phyloP scores from a whole-genome alignment of 2,329 filamentous ascomycete species.

The Aureobasidium sp. region DNA sequence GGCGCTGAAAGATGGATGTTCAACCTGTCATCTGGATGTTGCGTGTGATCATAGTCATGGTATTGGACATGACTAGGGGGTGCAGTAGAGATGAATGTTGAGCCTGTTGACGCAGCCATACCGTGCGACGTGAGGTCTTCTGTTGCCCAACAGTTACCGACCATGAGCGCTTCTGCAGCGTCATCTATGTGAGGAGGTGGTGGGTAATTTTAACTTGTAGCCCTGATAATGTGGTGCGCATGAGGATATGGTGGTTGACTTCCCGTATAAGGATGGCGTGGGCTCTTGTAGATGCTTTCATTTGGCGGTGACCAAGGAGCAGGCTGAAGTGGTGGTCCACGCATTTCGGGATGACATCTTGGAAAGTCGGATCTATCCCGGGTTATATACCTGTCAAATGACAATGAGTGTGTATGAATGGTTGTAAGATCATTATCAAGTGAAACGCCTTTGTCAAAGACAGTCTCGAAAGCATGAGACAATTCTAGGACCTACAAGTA shows the following conservation, averaged over 20 bases:
- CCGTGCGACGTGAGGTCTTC: not conserved
- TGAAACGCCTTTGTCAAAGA: not conserved
- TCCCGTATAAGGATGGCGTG: not conserved
- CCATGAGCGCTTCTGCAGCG: not conserved
- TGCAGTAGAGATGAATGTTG: not conserved
- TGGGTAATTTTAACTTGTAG: not conserved
- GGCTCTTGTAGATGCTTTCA: not conserved
- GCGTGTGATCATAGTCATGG: not conserved
- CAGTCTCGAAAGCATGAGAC: not conserved
- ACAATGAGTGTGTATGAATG: not conserved
- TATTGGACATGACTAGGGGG: not conserved
- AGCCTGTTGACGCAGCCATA: not conserved
- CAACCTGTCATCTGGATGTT: not conserved
- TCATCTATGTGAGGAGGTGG: not conserved
- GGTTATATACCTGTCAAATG: not conserved
- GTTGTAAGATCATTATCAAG: not conserved
- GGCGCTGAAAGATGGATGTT: not conserved
- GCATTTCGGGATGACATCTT: not conserved
- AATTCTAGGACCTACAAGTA: not conserved
- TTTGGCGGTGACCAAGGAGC: not conserved
- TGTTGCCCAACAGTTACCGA: not conserved
- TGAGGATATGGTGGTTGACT: not conserved
- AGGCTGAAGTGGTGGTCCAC: not conserved
- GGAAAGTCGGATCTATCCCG: not conserved
- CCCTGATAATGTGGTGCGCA: not conserved